Base-by-base conservation (phyloP, 352 stramenopile genomes). In the Ochromonadaceae sp. region DNA sequence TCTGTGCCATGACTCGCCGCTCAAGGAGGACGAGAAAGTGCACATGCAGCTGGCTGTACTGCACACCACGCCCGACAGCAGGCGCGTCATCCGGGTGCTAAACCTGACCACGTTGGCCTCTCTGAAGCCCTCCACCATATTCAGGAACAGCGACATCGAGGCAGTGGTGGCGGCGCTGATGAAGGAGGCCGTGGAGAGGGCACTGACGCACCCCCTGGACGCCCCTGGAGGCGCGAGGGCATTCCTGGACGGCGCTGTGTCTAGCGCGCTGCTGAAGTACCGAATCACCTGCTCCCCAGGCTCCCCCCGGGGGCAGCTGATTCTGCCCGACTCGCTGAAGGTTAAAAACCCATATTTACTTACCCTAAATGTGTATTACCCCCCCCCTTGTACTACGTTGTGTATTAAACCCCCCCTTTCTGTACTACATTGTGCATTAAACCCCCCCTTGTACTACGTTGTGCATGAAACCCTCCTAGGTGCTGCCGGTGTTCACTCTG, bases 241-340 rank as follows among this genome's bases (percentile, higher is more conserved):
- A 17, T 58, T 43, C 49, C 5, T 58, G n/a, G n/a, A n/a, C n/a
- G n/a, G n/a, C n/a, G n/a, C n/a, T n/a, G n/a, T n/a, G n/a, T n/a
- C n/a, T n/a, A n/a, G 50, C 31, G 40, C 40, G 12, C 31, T 62
- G 7, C 9, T 48, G 1, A 9, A 48, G 1, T 62, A 62, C 31
- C 34, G 53, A 17, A 36, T 20, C 10, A 4, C 22, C 7, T 62
- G 53, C 34, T 48, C 53, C 9, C 2, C 36, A 7, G 14, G 3
- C 15, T 26, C 20, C 3, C 53, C 53, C 4, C 5, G 38, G 26
- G 53, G 34, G 10, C 53, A 62, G 36, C n/a, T 62, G 7, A 32
- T 62, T 3, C n/a, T 62, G 15, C 53, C 53, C 9, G 53, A 62
- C 5, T 47, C 32, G 22, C n/a, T 62, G 34, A 62, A 62, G 31